Conservation (phyloP, 371 early-diverging fungal genomes). For the Caulochytrium protostelioides region DNA sequence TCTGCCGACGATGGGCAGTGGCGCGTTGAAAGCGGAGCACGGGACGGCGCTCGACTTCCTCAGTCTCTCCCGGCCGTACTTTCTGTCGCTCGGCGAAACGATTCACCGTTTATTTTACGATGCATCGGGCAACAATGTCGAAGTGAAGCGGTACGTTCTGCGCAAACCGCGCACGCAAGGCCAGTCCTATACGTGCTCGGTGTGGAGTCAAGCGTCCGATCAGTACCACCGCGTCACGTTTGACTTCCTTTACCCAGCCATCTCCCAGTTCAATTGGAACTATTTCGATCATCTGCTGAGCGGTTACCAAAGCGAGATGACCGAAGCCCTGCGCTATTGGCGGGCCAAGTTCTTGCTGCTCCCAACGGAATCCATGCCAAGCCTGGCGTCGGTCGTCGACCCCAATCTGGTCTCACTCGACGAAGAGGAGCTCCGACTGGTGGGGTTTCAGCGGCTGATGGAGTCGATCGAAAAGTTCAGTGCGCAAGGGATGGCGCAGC, state of each 20-base stretch:
- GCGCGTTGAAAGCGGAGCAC: too few relatives aligned
- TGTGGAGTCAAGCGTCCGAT: constrained; percentile 60
- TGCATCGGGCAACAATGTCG: constrained; percentile 45
- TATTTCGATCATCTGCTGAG: constrained; percentile 58
- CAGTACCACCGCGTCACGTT: constrained; percentile 34
- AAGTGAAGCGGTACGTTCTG: constrained; percentile 72
- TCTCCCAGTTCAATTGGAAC: constrained; percentile 75
- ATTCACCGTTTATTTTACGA: constrained; percentile 56
- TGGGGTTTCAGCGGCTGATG: constrained; percentile 58
- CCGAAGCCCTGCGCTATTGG: constrained; percentile 60
- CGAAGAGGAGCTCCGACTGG: constrained; percentile 75
- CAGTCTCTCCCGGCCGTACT: constrained; percentile 24
- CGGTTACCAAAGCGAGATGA: constrained; percentile 64
- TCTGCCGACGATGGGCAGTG: too few relatives aligned
- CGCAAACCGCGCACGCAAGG: too few relatives aligned
- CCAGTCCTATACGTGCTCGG: constrained; percentile 63
- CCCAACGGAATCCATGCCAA: constrained; percentile 47
- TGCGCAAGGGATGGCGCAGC: neutral
- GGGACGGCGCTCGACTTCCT: too few relatives aligned
- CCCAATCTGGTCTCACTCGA: constrained; percentile 23
- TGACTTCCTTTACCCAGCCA: constrained; percentile 48
- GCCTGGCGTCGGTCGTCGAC: constrained; percentile 18
- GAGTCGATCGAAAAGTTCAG: constrained; percentile 41
- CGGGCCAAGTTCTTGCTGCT: constrained; percentile 72
- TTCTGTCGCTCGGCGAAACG: constrained; percentile 62